Evolutionary conservation across 2,329 filamentous ascomycete genomes (phyloP).

Genomic region (Cercospora sojina): DNA sequence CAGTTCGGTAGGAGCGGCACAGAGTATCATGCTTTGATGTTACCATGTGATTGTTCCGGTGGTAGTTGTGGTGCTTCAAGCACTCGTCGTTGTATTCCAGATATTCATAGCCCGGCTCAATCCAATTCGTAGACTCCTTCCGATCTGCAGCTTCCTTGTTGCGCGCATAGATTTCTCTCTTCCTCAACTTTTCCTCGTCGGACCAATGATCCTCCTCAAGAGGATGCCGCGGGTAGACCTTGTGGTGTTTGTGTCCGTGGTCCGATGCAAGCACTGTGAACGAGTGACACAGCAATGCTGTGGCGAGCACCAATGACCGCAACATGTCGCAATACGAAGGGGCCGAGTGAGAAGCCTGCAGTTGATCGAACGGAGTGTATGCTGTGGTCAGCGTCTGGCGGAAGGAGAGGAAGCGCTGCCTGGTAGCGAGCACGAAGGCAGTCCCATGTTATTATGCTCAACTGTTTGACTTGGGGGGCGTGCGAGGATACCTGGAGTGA

Average conservation of each 20-base stretch:
- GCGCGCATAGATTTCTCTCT: constrained; percentile 2
- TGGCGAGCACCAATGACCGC: constrained; percentile 1
- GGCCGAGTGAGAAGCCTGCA: constrained; percentile 6
- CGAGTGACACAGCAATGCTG: constrained; percentile 14
- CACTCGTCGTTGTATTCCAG: constrained; percentile 43
- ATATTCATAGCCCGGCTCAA: constrained; percentile 4
- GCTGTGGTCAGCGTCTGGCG: neutral
- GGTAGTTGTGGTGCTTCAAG: constrained; percentile 77
- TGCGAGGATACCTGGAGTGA: neutral
- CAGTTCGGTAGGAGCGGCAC: neutral
- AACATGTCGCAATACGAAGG: neutral
- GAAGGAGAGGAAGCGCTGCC: neutral
- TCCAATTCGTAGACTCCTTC: neutral
- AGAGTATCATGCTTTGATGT: neutral
- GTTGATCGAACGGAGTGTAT: neutral
- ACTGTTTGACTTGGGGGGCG: neutral
- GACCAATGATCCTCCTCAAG: constrained; percentile 3
- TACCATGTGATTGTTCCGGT: constrained; percentile 69
- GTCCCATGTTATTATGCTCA: neutral
- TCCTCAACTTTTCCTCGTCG: neutral
- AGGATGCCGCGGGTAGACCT: neutral
- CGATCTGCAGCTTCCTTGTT: constrained; percentile 3
- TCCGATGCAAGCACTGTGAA: neutral
- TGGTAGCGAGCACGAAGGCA: neutral
- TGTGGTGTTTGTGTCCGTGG: neutral